These are phyloP conservation scores for Rhododendron vialii DNA, from an alignment of 148 eudicot genomes.

Conservation along the genomic window DNA sequence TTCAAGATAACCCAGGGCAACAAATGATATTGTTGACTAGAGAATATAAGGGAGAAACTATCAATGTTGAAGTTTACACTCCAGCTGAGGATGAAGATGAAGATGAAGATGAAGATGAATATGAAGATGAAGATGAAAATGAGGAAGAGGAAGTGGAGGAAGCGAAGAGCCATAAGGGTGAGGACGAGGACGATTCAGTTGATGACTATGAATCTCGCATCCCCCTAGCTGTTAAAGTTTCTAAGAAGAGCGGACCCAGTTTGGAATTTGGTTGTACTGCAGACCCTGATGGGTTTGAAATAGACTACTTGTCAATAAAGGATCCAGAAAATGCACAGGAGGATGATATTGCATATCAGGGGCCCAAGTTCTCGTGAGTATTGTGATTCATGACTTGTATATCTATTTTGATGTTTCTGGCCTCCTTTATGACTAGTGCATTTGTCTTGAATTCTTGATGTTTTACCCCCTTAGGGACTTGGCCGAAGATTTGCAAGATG, in stretches of 20 bases:
- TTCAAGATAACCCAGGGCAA: slow-evolving; percentile 45
- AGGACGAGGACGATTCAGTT: slow-evolving; percentile 21
- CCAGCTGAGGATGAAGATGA: slow-evolving; percentile 12
- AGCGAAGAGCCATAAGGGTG: slow-evolving; percentile 15
- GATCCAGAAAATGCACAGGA: slow-evolving; percentile 25
- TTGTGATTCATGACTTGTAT: not conserved
- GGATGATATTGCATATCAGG: slow-evolving; percentile 46
- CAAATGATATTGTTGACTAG: slow-evolving; percentile 39
- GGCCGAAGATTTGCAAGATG: slow-evolving; percentile 57
- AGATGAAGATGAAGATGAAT: not conserved
- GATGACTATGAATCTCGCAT: slow-evolving; percentile 25
- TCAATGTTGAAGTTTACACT: slow-evolving; percentile 47
- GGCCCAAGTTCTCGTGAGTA: slow-evolving; percentile 59
- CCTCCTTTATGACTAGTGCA: not conserved
- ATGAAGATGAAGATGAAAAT: not conserved
- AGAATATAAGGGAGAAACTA: slow-evolving; percentile 42
- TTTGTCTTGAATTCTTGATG: not conserved
- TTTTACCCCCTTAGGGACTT: slow-evolving; percentile 30
- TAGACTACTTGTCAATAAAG: slow-evolving; percentile 39
- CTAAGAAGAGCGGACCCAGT: slow-evolving; percentile 30
- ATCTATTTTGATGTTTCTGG: not conserved
- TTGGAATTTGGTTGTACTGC: slow-evolving; percentile 50
- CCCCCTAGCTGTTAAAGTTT: slow-evolving; percentile 35
- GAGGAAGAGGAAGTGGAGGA: not conserved
- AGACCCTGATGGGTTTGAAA: slow-evolving; percentile 42